Percentiles rank a stretch among this genome's conserved stretches.
Conservation (phyloP, 257 asterid species). For the Hygrophila difformis region DNA sequence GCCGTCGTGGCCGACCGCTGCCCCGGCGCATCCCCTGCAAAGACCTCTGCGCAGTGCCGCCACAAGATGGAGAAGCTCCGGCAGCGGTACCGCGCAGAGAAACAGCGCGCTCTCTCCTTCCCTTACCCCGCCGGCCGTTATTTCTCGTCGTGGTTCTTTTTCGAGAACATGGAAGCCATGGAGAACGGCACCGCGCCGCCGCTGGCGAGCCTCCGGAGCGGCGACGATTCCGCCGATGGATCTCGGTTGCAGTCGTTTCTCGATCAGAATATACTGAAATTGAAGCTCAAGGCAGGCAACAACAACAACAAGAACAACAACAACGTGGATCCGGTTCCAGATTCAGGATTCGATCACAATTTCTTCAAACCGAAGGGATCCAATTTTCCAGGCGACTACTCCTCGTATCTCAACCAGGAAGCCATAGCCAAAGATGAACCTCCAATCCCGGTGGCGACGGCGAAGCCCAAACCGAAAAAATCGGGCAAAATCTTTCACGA, state of each 20-base stretch:
- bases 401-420: constrained; percentile 15
- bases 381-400: constrained; percentile 20
- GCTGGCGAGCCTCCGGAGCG: constrained; percentile 23
- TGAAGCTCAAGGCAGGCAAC: constrained; percentile 53
- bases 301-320: not conserved
- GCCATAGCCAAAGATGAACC: constrained; percentile 17
- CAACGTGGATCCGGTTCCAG: constrained; percentile 31
- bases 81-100: constrained; percentile 92
- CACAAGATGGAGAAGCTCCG: constrained; percentile 97
- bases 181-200: constrained; percentile 67
- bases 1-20: constrained; percentile 47
- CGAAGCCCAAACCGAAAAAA: constrained; percentile 27
- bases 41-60: constrained; percentile 95
- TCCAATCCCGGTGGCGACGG: constrained; percentile 19
- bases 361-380: constrained; percentile 22
- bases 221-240: constrained; percentile 30
- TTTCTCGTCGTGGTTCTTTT: constrained; percentile 86
- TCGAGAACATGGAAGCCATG: constrained; percentile 92
- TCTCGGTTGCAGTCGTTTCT: constrained; percentile 28
- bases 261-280: constrained; percentile 64
- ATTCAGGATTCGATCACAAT: constrained; percentile 17
- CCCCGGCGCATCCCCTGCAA: constrained; percentile 64
- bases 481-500: constrained; percentile 23
- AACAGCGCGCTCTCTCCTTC: constrained; percentile 64
- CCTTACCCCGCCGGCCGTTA: constrained; percentile 63